A percentile compares a stretch with the other conserved stretches of the same genome.
These are phyloP conservation scores for Backusella tarrabulga DNA, from an alignment of 192 early-diverging fungal species.

Conservation along the genomic window DNA sequence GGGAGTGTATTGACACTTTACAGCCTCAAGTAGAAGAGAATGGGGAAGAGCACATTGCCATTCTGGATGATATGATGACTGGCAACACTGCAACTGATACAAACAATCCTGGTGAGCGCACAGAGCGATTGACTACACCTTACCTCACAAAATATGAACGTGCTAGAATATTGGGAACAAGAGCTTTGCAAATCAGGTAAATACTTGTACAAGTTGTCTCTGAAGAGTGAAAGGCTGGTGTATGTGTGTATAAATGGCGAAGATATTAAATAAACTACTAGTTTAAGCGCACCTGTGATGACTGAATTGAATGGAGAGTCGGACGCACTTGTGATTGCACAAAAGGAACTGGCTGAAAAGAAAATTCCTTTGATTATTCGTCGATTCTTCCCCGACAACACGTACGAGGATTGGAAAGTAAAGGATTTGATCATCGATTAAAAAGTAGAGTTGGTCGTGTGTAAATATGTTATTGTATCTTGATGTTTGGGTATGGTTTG, in stretches of 20 bases:
- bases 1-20: no score
- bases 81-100: neutral
- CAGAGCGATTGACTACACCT: conserved; percentile 91
- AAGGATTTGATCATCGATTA: conserved; percentile 81
- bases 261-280: conserved; percentile 22
- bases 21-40: neutral
- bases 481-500: neutral
- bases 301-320: conserved; percentile 90
- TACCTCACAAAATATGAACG: conserved; percentile 99
- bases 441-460: neutral
- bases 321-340: conserved; percentile 93
- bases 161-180: conserved; percentile 81
- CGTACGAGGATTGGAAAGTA: conserved; percentile 93
- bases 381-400: conserved; percentile 90
- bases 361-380: conserved; percentile 93
- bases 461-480: neutral
- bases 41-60: neutral
- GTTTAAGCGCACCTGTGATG: conserved; percentile 96
- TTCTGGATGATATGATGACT: conserved; percentile 8
- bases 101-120: conserved; percentile 30
- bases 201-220: neutral
- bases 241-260: neutral
- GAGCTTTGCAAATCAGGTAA: conserved; percentile 90
- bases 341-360: conserved; percentile 88
- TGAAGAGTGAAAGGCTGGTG: neutral